Conservation (phyloP, 352 stramenopile genomes). For the Globisporangium sylvaticum region DNA sequence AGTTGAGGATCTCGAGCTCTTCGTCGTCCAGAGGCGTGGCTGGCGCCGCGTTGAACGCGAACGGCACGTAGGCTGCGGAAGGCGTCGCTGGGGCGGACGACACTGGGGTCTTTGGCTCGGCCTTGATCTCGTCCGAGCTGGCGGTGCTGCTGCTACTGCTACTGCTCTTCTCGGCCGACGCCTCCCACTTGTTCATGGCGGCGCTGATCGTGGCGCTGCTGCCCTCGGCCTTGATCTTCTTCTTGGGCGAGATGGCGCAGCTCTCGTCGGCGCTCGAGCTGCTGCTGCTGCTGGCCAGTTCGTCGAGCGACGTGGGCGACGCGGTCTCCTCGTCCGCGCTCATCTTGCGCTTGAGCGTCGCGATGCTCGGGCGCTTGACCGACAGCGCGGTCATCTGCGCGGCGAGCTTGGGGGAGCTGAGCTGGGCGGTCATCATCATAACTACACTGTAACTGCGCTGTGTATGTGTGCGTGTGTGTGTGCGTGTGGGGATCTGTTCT, state of each 20-base stretch:
- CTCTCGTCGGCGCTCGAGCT: slow-evolving; percentile 15
- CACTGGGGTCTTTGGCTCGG: neutral
- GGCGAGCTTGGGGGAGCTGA: slow-evolving; percentile 10
- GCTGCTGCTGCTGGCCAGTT: slow-evolving; percentile 15
- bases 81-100: neutral
- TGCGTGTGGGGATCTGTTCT: no score
- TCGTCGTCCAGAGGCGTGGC: slow-evolving; percentile 23
- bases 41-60: slow-evolving; percentile 22
- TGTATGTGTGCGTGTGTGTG: neutral
- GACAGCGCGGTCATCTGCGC: slow-evolving; percentile 21
- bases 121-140: neutral
- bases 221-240: slow-evolving; percentile 33
- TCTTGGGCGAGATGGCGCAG: slow-evolving; percentile 43
- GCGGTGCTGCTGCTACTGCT: neutral
- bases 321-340: slow-evolving; percentile 21
- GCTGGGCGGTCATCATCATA: slow-evolving; percentile 15
- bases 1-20: slow-evolving; percentile 39
- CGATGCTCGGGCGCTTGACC: slow-evolving; percentile 36
- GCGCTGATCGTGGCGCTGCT: slow-evolving; percentile 9
- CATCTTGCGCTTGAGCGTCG: slow-evolving; percentile 48
- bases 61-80: slow-evolving; percentile 22
- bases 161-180: neutral
- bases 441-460: neutral
- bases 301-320: slow-evolving; percentile 40
- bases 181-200: slow-evolving; percentile 30